Evolutionary conservation across 768 basidiomycete genomes (phyloP), one percentile per base, ranked within the genome.

Genomic region (Leccinum truebloodii): DNA sequence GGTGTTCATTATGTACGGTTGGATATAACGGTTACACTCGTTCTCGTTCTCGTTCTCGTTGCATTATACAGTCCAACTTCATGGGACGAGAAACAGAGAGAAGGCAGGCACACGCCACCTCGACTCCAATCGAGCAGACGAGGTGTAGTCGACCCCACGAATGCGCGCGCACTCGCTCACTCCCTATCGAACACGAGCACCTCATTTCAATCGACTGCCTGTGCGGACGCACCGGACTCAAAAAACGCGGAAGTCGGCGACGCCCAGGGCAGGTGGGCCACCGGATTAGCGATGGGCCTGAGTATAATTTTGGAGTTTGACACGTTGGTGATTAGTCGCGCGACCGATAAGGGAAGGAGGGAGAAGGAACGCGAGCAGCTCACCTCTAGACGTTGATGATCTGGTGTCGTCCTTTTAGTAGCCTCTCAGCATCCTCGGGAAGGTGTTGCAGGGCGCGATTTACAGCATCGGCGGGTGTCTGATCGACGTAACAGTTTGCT

Each of bases 381-480:
- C 18, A 65, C 61, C 79, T 75, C 79, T 78, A 79, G 41, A 79
- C 74, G 60, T 80, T 80, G 66, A 80, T 78, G 65, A 80, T 78
- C 39, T 71, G 77, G 39, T 75, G 70, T 30, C 78, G 76, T 3
- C 70, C 69, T 58, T 75, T 69, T 58, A 80, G 72, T 7, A 80
- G 69, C 12, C 72, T 72, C 55, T 77, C 76, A 2, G 77, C 78
- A 6, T 80, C 79, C 18, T 70, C 76, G 3, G 72, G 71, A 16
- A 75, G 71, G 44, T 78, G 78, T 6, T 68, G 64, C 28, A 69
- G 63, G 0, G 80, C 77, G 8, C 80, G 75, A 3, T 60, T 58
- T 7, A 72, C 67, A 14, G 71, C 69, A 1, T 78, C 76, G 0
- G 62, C 60, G 56, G 64, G 72, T 0, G 78, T 77, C 67, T 80